phyloP scores from a whole-genome alignment of 768 basidiomycete species.

The Serendipita indica region DNA sequence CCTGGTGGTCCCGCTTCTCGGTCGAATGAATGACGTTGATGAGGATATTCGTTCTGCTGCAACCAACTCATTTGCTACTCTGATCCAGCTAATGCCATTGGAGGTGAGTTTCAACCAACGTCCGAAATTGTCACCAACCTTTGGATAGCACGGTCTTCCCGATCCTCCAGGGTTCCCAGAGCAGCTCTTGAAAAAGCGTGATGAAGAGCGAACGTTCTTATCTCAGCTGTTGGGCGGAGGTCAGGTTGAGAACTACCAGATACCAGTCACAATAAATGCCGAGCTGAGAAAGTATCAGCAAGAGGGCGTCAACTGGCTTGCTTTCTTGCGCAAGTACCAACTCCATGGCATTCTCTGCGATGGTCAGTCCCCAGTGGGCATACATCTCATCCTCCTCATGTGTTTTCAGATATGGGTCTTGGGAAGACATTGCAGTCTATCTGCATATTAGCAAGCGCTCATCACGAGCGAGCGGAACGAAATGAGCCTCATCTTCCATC shows the following conservation, averaged over 20 bases:
- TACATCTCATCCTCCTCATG: background rate
- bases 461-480: conserved; percentile 65
- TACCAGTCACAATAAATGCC: conserved; percentile 81
- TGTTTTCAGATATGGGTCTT: conserved; percentile 82
- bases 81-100: conserved; percentile 96
- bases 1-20: conserved; percentile 87
- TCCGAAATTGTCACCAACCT: background rate
- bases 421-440: conserved; percentile 98
- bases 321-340: conserved; percentile 95
- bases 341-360: conserved; percentile 96
- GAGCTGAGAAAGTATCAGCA: conserved; percentile 95
- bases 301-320: conserved; percentile 97
- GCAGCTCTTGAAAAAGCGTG: conserved; percentile 71
- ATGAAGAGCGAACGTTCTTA: conserved; percentile 80
- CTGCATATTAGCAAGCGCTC: conserved; percentile 89
- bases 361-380: conserved; percentile 40
- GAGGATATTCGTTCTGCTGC: conserved; percentile 84
- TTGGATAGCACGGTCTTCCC: conserved; percentile 74
- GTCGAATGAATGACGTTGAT: conserved; percentile 91
- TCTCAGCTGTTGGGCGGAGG: conserved; percentile 87
- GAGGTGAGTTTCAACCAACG: conserved; percentile 41
- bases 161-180: conserved; percentile 87
- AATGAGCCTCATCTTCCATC: conserved; percentile 73
- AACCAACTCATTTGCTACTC: conserved; percentile 92
- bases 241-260: conserved; percentile 79